Evolutionary conservation across 768 basidiomycete species (phyloP), one percentile per base, ranked within the genome.

Genomic region (Suillus discolor): DNA sequence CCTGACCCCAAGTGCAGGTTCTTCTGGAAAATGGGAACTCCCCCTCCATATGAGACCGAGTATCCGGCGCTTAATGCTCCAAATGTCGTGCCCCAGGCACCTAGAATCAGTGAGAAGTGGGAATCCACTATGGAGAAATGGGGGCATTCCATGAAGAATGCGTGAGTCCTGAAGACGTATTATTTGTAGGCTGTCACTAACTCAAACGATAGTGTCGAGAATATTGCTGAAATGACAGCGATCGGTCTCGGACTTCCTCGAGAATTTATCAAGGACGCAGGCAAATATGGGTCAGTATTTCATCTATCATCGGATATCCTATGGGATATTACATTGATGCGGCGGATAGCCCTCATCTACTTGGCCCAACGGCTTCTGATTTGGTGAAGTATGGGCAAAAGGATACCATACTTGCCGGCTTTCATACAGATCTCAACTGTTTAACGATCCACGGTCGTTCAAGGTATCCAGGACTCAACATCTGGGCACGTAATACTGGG

Each of bases 1-100:
- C 93, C 94, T 1, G 96, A 99, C 76, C 96, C 96, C 0, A 99
- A 99, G 77, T 97, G 94, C 75, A 85, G 96, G 67, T 97, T 94
- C 81, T 95, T 95, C 79, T 94, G 91, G 89, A 91, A 84, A 72
- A 93, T 94, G 92, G 82, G 83, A 67, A 84, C 86, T 65, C 79
- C 78, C 16, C 91, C 92, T 1, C 92, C 93, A 5, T 94, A 94
- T 69, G 79, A 89, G 70, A 93, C 93, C 0, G 81, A 84, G 62
- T 97, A 89, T 73, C 93, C 94, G 0, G 83, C 80, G 0, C 77
- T 94, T 63, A 92, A 93, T 70, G 89, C 93, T 16, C 81, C 88
- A 3, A 98, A 97, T 73, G 89, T 98, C 25, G 81, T 92, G 2
- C 96, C 96, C 0, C 79, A 84, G 63, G 87, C 88, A 6, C 77